Base-by-base conservation (phyloP, 176 grass and related monocot species). In the Raddia distichophylla region DNA sequence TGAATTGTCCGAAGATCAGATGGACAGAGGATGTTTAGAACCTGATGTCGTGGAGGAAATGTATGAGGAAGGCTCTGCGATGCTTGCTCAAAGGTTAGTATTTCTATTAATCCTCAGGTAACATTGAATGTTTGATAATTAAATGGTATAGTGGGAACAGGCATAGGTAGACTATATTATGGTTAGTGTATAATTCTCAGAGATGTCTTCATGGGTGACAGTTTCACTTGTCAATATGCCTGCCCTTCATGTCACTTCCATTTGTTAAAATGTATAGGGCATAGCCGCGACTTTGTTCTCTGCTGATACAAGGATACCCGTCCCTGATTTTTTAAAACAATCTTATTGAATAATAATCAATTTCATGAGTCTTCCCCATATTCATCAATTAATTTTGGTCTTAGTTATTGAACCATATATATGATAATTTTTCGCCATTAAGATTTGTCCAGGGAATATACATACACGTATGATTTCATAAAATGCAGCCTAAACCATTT, bases 1-100 rank as follows among this genome's bases (percentile, higher is more conserved):
- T 37, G 87, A 93, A 75, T 91, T 92, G 78, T 85, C 90, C 61
- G 82, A 91, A 78, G 86, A 91, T 47, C 67, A 86, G 52, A 82
- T 91, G 52, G 89, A 92, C 40, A 89, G 89, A 65, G 87, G 86
- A 59, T 92, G 90, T 80, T 89, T 83, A 62, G 92, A 94, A 82
- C 62, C 92, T 80, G 89, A 94, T 89, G 92, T 94, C 4, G 89
- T 94, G 60, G 86, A 94, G 88, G 88, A 94, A 84, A 86, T 94
- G 66, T 94, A 86, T 8, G 92, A 94, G 69, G 82, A 91, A 60
- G 89, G 89, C 10, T 94, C 92, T 73, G 89, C 92, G 77, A 86
- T 88, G 67, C 79, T 94, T 68, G 67, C 89, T 73, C 78, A 75
- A 91, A 91, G 92, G 92, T 94, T 49, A 80, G 82, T 17, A 64